Percentiles rank a stretch among this genome's conserved stretches.
These are phyloP conservation scores for Erodium texanum DNA, from an alignment of 441 rosid genomes.

Conservation along the genomic window DNA sequence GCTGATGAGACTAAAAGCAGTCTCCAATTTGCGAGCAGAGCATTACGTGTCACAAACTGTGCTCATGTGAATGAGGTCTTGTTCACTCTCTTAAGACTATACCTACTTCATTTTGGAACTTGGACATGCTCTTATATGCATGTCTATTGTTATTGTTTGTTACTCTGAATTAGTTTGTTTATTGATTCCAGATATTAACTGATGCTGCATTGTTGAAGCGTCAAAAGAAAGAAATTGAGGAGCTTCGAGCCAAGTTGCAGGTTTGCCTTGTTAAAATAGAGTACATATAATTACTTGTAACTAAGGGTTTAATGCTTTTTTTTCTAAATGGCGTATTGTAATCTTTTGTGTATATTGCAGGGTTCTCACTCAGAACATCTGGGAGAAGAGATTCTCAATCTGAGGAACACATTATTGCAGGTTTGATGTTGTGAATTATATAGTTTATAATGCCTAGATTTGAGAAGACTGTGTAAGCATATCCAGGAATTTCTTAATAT, in stretches of 20 bases:
- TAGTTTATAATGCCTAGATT: constrained; percentile 11
- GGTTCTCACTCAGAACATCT: constrained; percentile 87
- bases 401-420: constrained; percentile 83
- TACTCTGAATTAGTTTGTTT: constrained; percentile 16
- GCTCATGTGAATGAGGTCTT: constrained; percentile 93
- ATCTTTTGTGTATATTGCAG: constrained; percentile 26
- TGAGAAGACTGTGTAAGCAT: constrained; percentile 6
- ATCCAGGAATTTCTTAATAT: constrained; percentile 15
- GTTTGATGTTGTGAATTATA: constrained; percentile 30
- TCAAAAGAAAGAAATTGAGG: constrained; percentile 96
- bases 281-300: neutral
- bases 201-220: constrained; percentile 97
- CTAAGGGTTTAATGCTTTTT: neutral
- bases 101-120: neutral
- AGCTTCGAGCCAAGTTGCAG: constrained; percentile 86
- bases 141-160: neutral
- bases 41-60: constrained; percentile 80
- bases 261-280: constrained; percentile 23
- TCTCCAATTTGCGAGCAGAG: constrained; percentile 95
- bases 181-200: constrained; percentile 55
- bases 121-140: neutral
- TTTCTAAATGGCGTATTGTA: neutral
- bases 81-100: constrained; percentile 13
- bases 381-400: constrained; percentile 83
- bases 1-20: constrained; percentile 96